Conservation (phyloP, 805 yeast genomes). For the Pichia membranifaciens region DNA sequence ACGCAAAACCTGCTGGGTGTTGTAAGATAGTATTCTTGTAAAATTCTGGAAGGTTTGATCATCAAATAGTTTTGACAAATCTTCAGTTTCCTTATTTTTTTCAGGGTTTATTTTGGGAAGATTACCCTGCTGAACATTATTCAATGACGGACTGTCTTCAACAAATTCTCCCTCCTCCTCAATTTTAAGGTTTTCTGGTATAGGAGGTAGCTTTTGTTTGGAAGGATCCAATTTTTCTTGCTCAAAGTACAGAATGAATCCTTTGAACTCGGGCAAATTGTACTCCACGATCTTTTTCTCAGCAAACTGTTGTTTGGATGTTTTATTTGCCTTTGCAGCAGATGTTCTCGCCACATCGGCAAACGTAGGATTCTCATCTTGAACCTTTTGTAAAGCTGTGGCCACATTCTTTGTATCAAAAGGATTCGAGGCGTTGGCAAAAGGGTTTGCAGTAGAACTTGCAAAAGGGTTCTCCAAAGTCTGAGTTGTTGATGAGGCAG, state of each 20-base stretch:
- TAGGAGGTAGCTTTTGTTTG: slow-evolving; percentile 35
- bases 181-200: slow-evolving; percentile 36
- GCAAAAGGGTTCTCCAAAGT: slow-evolving; percentile 32
- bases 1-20: slow-evolving; percentile 81
- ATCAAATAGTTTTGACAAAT: slow-evolving; percentile 51
- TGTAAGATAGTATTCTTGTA: slow-evolving; percentile 66
- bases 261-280: slow-evolving; percentile 51
- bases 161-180: slow-evolving; percentile 12
- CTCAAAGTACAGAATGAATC: slow-evolving; percentile 66
- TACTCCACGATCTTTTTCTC: slow-evolving; percentile 2
- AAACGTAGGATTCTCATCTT: not conserved
- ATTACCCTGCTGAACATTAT: slow-evolving; percentile 14
- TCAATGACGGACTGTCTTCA: slow-evolving; percentile 10
- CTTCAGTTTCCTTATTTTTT: slow-evolving; percentile 34
- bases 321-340: not conserved
- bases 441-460: slow-evolving; percentile 21
- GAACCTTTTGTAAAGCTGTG: not conserved
- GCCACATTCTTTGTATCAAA: slow-evolving; percentile 15
- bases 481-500: slow-evolving; percentile 21
- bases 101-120: slow-evolving; percentile 16
- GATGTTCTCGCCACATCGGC: slow-evolving; percentile 4
- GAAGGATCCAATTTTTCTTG: slow-evolving; percentile 55
- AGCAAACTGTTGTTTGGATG: not conserved
- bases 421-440: slow-evolving; percentile 18
- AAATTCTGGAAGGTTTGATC: slow-evolving; percentile 79